Percentiles rank a stretch among this genome's conserved stretches.
Evolutionary conservation across 73 alveolate genomes (phyloP).

Genomic region (Paraurostyla sp.): DNA sequence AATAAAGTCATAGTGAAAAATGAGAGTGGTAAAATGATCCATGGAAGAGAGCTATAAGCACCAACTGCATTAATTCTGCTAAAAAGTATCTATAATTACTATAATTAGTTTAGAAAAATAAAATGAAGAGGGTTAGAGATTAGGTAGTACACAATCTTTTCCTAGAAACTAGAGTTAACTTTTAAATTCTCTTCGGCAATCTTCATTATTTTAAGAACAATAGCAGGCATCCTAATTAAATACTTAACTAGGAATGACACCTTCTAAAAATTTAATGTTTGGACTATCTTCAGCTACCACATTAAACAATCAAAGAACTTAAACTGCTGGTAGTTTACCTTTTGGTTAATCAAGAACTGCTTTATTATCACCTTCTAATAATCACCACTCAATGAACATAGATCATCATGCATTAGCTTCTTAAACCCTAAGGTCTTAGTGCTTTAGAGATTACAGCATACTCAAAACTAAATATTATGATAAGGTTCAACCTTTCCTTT

Average conservation of each 20-base stretch:
- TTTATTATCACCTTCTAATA: no score
- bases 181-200: neutral
- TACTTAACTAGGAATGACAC: no score
- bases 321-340: no score
- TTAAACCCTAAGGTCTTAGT: neutral
- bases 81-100: neutral
- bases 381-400: neutral
- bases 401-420: neutral
- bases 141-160: neutral
- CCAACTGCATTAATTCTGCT: neutral
- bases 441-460: neutral
- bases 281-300: no score
- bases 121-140: neutral
- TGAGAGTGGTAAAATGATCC: slow-evolving; percentile 16
- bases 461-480: neutral
- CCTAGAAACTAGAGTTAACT: neutral
- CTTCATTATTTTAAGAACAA: neutral
- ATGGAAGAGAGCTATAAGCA: neutral
- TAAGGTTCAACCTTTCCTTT: neutral
- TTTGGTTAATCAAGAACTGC: no score
- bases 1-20: slow-evolving; percentile 1
- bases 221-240: neutral
- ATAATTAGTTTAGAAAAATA: neutral
- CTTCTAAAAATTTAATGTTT: no score
- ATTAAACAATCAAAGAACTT: no score